phyloP scores from a whole-genome alignment of 1,139 yeast genomes.

The Eremothecium cymbalariae region DNA sequence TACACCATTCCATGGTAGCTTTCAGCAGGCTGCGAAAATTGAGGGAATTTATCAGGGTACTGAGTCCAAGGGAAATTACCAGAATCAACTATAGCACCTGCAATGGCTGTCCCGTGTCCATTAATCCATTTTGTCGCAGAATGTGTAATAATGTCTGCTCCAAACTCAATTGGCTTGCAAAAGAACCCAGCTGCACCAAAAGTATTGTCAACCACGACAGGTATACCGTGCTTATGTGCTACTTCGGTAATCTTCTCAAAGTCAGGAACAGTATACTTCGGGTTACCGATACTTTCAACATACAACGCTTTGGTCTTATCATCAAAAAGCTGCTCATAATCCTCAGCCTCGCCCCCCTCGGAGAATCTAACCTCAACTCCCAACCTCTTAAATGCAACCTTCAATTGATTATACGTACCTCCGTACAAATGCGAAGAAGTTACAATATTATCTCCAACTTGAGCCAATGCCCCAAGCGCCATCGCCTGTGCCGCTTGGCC shows the following conservation, averaged over 20 bases:
- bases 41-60: conserved; percentile 82
- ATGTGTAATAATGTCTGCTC: conserved; percentile 79
- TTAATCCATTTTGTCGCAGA: conserved; percentile 98
- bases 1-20: conserved; percentile 86
- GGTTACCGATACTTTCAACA: conserved; percentile 89
- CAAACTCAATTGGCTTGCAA: conserved; percentile 76
- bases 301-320: conserved; percentile 83
- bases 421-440: conserved; percentile 89
- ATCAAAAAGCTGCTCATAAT: conserved; percentile 66
- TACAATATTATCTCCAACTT: conserved; percentile 80
- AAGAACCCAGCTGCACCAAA: conserved; percentile 95
- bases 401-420: conserved; percentile 93
- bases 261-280: conserved; percentile 88
- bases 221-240: conserved; percentile 84
- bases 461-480: conserved; percentile 79
- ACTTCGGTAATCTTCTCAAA: conserved; percentile 65
- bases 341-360: conserved; percentile 64
- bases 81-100: conserved; percentile 81
- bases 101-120: conserved; percentile 94
- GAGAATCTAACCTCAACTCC: conserved; percentile 84
- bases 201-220: conserved; percentile 92
- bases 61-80: conserved; percentile 90
- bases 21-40: conserved; percentile 80
- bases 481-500: conserved; percentile 94
- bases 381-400: conserved; percentile 79